These are phyloP conservation scores for Microascus cirrosus DNA, from an alignment of 2,329 filamentous ascomycete species.

Conservation along the genomic window DNA sequence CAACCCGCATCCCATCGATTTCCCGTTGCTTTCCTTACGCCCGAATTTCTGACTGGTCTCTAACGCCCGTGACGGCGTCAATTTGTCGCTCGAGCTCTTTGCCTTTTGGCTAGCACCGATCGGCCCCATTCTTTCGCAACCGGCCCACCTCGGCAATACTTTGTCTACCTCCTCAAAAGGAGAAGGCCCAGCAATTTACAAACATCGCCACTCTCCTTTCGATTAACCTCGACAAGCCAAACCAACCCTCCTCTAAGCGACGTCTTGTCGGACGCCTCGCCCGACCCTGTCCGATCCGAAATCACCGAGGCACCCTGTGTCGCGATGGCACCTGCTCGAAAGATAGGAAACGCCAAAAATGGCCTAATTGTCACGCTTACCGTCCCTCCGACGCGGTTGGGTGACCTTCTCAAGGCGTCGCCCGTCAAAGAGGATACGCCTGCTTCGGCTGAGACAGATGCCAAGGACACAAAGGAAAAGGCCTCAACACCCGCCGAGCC, in stretches of 20 bases:
- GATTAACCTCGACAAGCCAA: neutral
- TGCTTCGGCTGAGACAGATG: conserved; percentile 23
- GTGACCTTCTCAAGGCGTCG: conserved; percentile 33
- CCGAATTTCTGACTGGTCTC: neutral
- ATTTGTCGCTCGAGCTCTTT: neutral
- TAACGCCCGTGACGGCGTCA: neutral
- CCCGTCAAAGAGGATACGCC: conserved; percentile 31
- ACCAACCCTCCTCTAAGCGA: neutral
- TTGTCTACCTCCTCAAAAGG: neutral
- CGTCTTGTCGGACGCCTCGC: neutral
- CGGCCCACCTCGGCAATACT: neutral
- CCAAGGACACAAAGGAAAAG: conserved; percentile 17
- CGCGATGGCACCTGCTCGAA: conserved; percentile 6
- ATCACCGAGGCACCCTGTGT: neutral
- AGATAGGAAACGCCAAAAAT: conserved; percentile 11
- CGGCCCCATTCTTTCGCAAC: neutral
- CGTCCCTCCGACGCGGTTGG: conserved; percentile 37
- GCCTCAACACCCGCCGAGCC: conserved; percentile 5
- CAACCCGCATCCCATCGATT: neutral
- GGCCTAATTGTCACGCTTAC: conserved; percentile 38
- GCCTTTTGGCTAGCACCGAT: neutral
- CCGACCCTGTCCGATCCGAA: conserved; percentile 5
- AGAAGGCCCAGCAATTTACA: neutral
- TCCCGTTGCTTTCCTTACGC: neutral
- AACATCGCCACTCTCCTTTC: neutral